Evolutionary conservation across 2,329 filamentous ascomycete genomes (phyloP).

Genomic region (Penicillium sp.): DNA sequence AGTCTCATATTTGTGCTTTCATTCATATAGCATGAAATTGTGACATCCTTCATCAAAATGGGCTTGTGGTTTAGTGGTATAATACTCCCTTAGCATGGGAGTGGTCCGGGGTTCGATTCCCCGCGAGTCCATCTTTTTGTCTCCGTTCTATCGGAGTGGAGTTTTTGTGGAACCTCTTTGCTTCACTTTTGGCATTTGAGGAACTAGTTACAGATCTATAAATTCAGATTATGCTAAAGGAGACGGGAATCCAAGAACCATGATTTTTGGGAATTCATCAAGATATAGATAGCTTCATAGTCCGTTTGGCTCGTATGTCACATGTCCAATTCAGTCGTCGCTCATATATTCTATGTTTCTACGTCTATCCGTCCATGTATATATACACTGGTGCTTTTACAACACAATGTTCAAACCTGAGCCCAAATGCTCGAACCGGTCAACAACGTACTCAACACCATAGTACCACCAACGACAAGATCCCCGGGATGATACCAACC

Average conservation of each 20-base stretch:
- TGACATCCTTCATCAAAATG: conserved; percentile 10
- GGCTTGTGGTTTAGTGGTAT: conserved; percentile 51
- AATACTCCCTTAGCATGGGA: conserved; percentile 51
- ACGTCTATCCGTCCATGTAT: neutral
- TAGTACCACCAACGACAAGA: conserved; percentile 58
- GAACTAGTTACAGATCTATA: no score
- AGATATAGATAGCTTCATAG: no score
- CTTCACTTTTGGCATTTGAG: no score
- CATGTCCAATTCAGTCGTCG: neutral
- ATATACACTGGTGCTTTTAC: neutral
- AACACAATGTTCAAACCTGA: conserved; percentile 6
- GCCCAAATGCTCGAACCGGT: conserved; percentile 64
- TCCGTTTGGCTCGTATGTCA: no score
- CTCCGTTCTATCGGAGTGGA: neutral
- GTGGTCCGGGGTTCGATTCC: conserved; percentile 53
- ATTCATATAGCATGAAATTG: neutral
- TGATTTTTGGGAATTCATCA: no score
- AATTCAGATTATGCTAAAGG: no score
- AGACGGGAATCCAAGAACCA: no score
- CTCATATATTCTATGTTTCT: neutral
- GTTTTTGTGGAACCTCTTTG: neutral
- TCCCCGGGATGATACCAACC: conserved; percentile 60
- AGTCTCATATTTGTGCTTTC: neutral
- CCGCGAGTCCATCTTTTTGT: conserved; percentile 45
- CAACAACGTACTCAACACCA: conserved; percentile 63